Evolutionary conservation across 768 basidiomycete species (phyloP), one percentile per base, ranked within the genome.

Genomic region (Psilocybe subaeruginosa): DNA sequence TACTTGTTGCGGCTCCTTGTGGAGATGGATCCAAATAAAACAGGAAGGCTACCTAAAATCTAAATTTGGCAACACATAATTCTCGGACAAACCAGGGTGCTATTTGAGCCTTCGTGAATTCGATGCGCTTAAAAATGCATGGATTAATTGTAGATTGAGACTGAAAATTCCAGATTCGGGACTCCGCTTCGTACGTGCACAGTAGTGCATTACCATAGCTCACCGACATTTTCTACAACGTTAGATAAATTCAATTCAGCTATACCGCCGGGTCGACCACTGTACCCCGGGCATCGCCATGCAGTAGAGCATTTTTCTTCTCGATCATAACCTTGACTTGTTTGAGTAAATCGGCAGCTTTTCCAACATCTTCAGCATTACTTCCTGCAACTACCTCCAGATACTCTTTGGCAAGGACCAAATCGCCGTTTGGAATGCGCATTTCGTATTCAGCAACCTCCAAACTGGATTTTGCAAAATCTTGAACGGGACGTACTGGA

Each of bases 401-500:
- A 72, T 89, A 91, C 53, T 87, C 84, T 66, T 80, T 82, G 12
- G 95, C 93, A 62, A 95, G 77, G 33, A 73, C 66, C n/a, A 93
- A 69, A 72, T 93, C 85, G 27, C 88, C 87, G 54, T 84, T 80
- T 48, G 86, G 78, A 41, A 80, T 79, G 53, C 78, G 73, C 72
- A 93, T 81, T 64, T 95, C 86, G 68, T 91, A 87, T 59, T 91
- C 88, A 14, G 95, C 95, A 35, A 96, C 88, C 65, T 88, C 90
- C 52, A 98, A 73, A 65, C 88, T 85, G n/a, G 93, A 95, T 72
- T 86, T 89, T 29, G 93, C 87, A 72, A 90, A 91, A 67, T 95
- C 93, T 63, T 84, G 83, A 43, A 92, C 81, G 2, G 88, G 85
- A 39, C 88, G 88, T 45, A 80, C 90, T 87, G 66, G 59, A 76